Evolutionary conservation across 495 filamentous ascomycete genomes (phyloP).

Genomic region (Entonaema liquescens): DNA sequence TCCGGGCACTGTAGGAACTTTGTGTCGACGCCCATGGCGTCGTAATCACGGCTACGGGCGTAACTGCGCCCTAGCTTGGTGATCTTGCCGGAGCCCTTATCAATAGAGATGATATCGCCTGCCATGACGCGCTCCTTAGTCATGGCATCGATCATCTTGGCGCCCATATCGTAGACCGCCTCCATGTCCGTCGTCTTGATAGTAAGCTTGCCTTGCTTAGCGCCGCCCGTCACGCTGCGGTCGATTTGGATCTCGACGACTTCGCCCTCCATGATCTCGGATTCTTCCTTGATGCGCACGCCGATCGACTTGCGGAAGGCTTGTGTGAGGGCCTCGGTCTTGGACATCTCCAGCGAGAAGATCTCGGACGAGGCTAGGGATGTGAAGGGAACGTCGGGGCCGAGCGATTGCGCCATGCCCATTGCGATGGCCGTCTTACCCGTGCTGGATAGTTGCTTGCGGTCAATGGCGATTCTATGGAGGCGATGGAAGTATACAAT

Average conservation of each 20-base stretch:
- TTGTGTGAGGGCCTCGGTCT: conserved; percentile 96
- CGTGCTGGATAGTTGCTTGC: conserved; percentile 64
- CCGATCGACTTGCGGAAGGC: conserved; percentile 98
- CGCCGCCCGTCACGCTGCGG: conserved; percentile 92
- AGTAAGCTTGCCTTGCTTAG: conserved; percentile 98
- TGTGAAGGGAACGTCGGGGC: conserved; percentile 93
- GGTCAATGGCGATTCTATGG: not conserved
- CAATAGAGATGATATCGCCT: conserved; percentile 96
- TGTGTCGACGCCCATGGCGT: conserved; percentile 98
- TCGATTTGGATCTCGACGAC: conserved; percentile 99
- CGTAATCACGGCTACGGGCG: conserved; percentile 94
- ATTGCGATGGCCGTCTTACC: conserved; percentile 99
- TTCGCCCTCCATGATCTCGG: conserved; percentile 98
- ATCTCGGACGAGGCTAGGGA: conserved; percentile 95
- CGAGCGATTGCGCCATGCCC: conserved; percentile 97
- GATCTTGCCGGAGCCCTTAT: conserved; percentile 97
- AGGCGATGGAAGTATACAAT: not conserved
- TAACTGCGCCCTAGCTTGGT: conserved; percentile 95
- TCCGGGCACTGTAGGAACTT: conserved; percentile 99
- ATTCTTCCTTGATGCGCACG: conserved; percentile 96
- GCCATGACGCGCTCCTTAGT: conserved; percentile 98
- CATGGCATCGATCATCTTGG: conserved; percentile 99
- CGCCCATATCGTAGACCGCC: conserved; percentile 98
- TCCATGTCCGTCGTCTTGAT: conserved; percentile 99
- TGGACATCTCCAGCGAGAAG: conserved; percentile 98